A percentile compares a stretch with the other conserved stretches of the same genome.
These are phyloP conservation scores for Penicillium frequentans DNA, from an alignment of 2,329 filamentous ascomycete species.

Conservation along the genomic window DNA sequence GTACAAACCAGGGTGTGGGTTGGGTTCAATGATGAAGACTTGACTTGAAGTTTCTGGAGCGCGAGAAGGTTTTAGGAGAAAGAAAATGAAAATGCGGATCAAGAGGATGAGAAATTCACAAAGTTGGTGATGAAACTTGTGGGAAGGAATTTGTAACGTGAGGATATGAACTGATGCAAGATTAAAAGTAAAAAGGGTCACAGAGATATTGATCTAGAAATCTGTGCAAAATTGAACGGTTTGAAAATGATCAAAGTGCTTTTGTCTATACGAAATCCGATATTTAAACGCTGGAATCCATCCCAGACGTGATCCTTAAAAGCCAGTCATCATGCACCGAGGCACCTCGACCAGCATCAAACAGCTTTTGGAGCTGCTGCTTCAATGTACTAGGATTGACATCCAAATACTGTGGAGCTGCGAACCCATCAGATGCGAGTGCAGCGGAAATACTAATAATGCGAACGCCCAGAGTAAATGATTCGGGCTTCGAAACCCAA, in stretches of 20 bases:
- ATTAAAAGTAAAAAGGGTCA: background rate
- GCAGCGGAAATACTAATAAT: constrained; percentile 39
- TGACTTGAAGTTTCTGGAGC: background rate
- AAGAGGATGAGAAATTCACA: background rate
- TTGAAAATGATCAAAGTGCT: background rate
- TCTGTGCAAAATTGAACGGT: background rate
- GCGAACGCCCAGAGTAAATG: constrained; percentile 55
- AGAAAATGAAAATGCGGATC: background rate
- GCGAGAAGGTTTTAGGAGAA: background rate
- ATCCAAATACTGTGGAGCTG: constrained; percentile 15
- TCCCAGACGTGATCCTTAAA: constrained; percentile 25
- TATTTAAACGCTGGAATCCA: constrained; percentile 12
- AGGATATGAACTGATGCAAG: background rate
- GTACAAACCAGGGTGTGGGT: background rate
- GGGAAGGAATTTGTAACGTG: background rate
- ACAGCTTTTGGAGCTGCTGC: constrained; percentile 26
- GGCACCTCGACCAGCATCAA: constrained; percentile 20
- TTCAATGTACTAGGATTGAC: constrained; percentile 17
- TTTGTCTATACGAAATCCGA: background rate
- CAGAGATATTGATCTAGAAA: no score
- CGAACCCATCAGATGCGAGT: constrained; percentile 26
- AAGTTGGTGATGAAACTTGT: background rate
- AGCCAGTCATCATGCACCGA: constrained; percentile 37
- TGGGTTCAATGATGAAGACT: background rate
- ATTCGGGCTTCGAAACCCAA: constrained; percentile 67